Percentiles rank a stretch among this genome's conserved stretches.
phyloP scores from a whole-genome alignment of 2,329 filamentous ascomycete genomes.

The Colletotrichum cereale region DNA sequence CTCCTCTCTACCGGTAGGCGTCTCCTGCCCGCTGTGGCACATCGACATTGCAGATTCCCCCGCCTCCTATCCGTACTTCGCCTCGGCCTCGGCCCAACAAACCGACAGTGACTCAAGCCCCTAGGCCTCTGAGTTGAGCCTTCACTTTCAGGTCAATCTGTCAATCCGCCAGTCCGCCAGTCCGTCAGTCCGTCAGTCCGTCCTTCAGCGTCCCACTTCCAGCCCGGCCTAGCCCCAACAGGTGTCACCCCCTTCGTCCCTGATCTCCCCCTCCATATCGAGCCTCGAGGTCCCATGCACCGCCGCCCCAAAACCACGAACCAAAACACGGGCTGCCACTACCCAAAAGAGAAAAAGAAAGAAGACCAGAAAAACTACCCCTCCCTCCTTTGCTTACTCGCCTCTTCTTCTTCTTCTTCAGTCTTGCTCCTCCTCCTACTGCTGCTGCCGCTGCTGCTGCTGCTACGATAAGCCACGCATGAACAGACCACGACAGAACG shows the following conservation, averaged over 20 bases:
- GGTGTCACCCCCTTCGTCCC: conserved; percentile 11
- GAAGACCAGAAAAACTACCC: neutral
- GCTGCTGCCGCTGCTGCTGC: too few relatives aligned
- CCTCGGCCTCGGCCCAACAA: neutral
- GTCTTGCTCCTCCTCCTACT: too few relatives aligned
- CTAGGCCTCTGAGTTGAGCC: neutral
- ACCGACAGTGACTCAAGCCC: neutral
- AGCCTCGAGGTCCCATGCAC: neutral
- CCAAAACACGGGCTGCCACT: conserved; percentile 20
- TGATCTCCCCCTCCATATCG: neutral
- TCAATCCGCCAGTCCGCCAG: too few relatives aligned
- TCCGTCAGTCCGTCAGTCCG: neutral
- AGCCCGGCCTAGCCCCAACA: conserved; percentile 13
- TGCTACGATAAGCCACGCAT: neutral
- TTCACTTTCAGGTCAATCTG: neutral
- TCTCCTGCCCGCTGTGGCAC: neutral
- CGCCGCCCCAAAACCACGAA: neutral
- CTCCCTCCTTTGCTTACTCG: neutral
- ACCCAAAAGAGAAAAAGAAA: neutral
- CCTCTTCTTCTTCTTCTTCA: conserved; percentile 5
- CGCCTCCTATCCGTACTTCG: too few relatives aligned
- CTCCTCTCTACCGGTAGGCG: neutral
- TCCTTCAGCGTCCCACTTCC: conserved; percentile 1
- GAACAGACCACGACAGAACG: neutral
- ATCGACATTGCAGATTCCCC: neutral